Evolutionary conservation across 352 stramenopile species (phyloP).

Genomic region (Globisporangium recalcitrans): DNA sequence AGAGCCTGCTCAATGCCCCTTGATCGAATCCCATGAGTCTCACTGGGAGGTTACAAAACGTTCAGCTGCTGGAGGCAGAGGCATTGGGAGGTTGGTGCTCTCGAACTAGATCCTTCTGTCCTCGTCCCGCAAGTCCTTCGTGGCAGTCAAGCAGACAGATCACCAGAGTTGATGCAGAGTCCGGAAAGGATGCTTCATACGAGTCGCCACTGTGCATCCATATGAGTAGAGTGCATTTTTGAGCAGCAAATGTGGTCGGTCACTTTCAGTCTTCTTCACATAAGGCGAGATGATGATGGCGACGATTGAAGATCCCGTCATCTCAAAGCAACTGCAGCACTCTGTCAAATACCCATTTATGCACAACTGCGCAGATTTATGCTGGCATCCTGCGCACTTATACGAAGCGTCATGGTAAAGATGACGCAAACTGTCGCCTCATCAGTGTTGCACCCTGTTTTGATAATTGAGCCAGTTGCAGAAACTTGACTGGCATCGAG

Average conservation of each 20-base stretch:
- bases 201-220: no score
- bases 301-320: not conserved
- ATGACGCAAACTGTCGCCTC: not conserved
- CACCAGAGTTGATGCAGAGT: no score
- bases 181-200: no score
- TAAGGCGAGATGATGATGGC: not conserved
- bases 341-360: not conserved
- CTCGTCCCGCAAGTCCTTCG: no score
- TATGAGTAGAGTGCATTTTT: no score
- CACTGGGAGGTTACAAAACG: slow-evolving; percentile 6
- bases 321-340: not conserved
- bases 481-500: not conserved
- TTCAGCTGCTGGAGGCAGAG: no score
- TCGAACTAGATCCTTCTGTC: no score
- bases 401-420: not conserved
- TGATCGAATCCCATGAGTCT: no score
- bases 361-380: not conserved
- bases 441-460: not conserved
- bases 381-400: not conserved
- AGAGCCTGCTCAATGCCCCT: no score
- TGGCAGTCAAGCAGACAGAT: no score
- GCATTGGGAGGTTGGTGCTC: not conserved
- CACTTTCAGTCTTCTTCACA: no score
- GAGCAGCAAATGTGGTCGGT: no score
- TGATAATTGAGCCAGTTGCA: not conserved